Evolutionary conservation across 352 stramenopile genomes (phyloP), one percentile per base, ranked within the genome.

Genomic region (Phytophthora aleatoria): DNA sequence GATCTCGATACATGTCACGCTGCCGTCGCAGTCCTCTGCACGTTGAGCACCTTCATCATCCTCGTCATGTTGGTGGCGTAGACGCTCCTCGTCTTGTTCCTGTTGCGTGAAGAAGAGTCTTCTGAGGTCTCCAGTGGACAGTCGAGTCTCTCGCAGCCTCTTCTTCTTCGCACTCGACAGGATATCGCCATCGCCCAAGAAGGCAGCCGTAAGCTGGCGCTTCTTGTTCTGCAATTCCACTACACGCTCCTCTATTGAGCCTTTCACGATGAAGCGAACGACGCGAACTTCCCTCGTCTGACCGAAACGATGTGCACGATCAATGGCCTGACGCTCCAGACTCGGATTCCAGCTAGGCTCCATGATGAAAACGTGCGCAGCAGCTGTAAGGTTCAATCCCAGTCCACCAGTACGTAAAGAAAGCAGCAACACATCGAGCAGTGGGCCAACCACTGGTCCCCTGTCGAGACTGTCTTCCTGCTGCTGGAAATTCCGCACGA

Each of bases 281-380:
- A 96, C 83, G 3, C 76, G 82, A 36, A 96, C 89, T 10, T 76
- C 62, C 8, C 71, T 74, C n/a, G 64, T 81, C 50, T 96, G 89
- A 15, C 90, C 88, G 38, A 96, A 94, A 16, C 94, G 87, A 56
- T 97, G 91, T 8, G 92, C 89, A 36, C 93, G 85, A 61, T 96
- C 90, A 38, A 98, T 83, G 0, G 92, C 92, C 52, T 98, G 92
- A 26, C 64, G 82, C 70, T 98, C 93, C n/a, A 97, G 71, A 16
- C 90, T 96, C 5, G 89, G 91, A 64, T 98, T 97, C 80, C 91
- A 94, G 36, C 89, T 91, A 26, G 93, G 93, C 74, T 98, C 92
- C 81, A 98, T 95, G 48, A 98, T 80, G 69, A 98, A 98, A 33
- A 98, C 91, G 39, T 97, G 85, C 27, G 90, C 90, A 13, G 93